Base-by-base conservation (phyloP, 352 stramenopile genomes). In the Phytopythium ostracodes region DNA sequence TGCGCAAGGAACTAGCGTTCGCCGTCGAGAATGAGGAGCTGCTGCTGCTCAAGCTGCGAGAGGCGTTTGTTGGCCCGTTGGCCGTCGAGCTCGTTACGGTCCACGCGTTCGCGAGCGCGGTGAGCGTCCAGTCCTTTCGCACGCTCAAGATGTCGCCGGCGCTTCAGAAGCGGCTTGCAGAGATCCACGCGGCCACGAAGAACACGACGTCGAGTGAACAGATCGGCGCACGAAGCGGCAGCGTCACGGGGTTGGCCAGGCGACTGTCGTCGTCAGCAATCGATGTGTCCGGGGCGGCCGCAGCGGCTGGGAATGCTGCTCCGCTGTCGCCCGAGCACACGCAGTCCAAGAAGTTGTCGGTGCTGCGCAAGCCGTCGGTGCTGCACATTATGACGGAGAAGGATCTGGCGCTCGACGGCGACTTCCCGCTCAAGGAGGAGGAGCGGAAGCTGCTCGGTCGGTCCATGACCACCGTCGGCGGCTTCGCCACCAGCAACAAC, bases 11-110 rank as follows among this genome's bases (percentile, higher is more conserved):
- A 59, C 77, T 94, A 7, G 85, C 87, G 43, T 94, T 89, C 59
- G 73, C 84, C 0, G 72, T 84, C 7, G 89, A 98, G 53, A 75
- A 81, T 36, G 87, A 88, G 55, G 82, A 96, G 42, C 51, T 93
- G 44, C 70, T 92, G 64, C 77, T 97, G 24, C 72, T 82, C 15
- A 98, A 98, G 66, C 76, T 98, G 70, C 75, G 80, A 5, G 71
- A 92, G 58, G 85, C 77, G 29, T 92, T 88, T 62, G 73, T 94
- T 59, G 81, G 72, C 25, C 81, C 76, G 22, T 54, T 94, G 14
- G 86, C 82, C 14, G 86, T 94, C 6, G 84, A 94, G 70, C 59
- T 91, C 25, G 69, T 94, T 44, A 93, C 81, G 22, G 64, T 93
- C 7, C 80, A 71, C 44, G 84, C 75, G 3, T 91, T 94, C 65